Evolutionary conservation across 2,329 filamentous ascomycete species (phyloP), one percentile per base, ranked within the genome.

Genomic region (Alternaria solani): DNA sequence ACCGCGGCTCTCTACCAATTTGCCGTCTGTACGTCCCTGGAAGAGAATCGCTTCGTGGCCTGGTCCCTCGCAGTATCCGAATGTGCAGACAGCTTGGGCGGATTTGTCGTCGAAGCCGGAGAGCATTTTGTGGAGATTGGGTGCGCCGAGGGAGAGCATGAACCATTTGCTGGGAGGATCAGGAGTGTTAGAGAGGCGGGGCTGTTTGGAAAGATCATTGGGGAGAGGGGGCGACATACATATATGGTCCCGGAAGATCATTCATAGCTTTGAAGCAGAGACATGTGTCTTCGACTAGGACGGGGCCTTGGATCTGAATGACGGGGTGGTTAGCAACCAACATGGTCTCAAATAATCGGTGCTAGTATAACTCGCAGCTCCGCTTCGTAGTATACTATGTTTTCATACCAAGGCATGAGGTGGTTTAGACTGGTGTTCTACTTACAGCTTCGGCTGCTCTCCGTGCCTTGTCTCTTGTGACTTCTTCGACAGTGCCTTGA

Each of bases 211-310:
- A 12, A 25, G 18, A 25, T 30, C 0, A 30, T 30, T 30, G 28
- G 9, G 5, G 28, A 3, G n/a, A 36, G 25, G 4, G n/a, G 30
- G 5, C 16, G 41, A 81, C 87, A 69, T 84, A 96, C 94, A 99
- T 96, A 78, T 99, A 99, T 41, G 94, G 93, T 1, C 95, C 95
- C 2, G 95, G 95, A 30, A 99, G 85, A n/a, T 93, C 94, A 60
- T 91, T 88, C 62, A 97, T 86, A 20, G 94, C 94, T 75, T 91
- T 90, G 77, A 97, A 99, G 82, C 93, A 96, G 49, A 99, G 85
- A 68, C 93, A 93, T 16, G 95, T 99, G 79, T 99, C 95, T 81
- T 99, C 95, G 11, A 97, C 94, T 39, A 99, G 84, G 8, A 97
- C 95, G 4, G 96, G 94, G 1, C 93, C 93, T 72, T 90, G 84